Evolutionary conservation across 164 flowering plant genomes (phyloP).

Genomic region (Nymphaea thermarum): DNA sequence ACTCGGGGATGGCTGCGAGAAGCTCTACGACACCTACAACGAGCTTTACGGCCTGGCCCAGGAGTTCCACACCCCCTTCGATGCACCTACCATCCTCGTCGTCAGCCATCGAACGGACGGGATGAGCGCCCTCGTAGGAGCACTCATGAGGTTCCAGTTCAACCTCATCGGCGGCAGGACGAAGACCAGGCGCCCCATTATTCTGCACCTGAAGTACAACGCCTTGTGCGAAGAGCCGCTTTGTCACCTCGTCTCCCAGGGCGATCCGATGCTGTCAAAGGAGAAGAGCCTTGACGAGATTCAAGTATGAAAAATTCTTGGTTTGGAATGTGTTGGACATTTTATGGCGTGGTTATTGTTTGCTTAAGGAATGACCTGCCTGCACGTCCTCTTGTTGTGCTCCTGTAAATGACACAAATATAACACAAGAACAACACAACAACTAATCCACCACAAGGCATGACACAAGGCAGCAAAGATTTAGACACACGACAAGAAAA

Average conservation of each 20-base stretch:
- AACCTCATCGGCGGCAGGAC: slow-evolving; percentile 99
- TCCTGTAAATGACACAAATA: no score
- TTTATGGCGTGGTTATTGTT: not conserved
- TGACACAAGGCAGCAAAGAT: no score
- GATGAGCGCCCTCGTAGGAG: slow-evolving; percentile 90
- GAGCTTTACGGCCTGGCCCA: slow-evolving; percentile 87
- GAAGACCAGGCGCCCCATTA: slow-evolving; percentile 93
- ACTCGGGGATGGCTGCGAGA: slow-evolving; percentile 18
- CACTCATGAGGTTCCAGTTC: slow-evolving; percentile 97
- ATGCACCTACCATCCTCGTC: slow-evolving; percentile 91
- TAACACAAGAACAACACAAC: no score
- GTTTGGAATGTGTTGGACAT: not conserved
- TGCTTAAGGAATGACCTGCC: no score
- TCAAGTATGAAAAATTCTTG: slow-evolving; percentile 41
- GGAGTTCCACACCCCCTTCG: slow-evolving; percentile 82
- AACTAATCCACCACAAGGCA: no score
- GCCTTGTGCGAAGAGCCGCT: slow-evolving; percentile 51
- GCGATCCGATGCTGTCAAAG: slow-evolving; percentile 33
- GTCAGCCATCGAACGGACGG: slow-evolving; percentile 99
- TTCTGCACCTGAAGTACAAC: slow-evolving; percentile 88
- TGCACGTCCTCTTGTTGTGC: no score
- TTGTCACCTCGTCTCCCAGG: slow-evolving; percentile 54
- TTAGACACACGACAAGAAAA: no score
- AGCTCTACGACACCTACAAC: slow-evolving; percentile 82
- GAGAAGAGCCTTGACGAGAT: slow-evolving; percentile 59